Evolutionary conservation across 202 grass and related monocot genomes (phyloP).

Genomic region (Cymbopogon flexuosus): DNA sequence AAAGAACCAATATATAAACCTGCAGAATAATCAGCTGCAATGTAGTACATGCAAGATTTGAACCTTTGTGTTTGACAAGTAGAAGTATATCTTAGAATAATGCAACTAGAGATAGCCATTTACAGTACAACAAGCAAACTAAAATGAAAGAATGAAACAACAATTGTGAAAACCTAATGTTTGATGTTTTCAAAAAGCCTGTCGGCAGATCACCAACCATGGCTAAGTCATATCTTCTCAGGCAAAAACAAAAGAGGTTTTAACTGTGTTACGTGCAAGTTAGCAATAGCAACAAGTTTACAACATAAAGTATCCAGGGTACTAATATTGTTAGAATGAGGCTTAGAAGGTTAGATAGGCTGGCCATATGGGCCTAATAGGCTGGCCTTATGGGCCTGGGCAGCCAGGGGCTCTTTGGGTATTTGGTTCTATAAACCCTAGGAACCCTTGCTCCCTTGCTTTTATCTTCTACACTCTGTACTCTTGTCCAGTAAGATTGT

Average conservation of each 20-base stretch:
- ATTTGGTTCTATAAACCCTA: too few species aligned
- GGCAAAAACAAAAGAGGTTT: not conserved
- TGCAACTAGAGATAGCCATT: not conserved
- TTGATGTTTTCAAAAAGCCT: not conserved
- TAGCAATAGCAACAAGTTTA: not conserved
- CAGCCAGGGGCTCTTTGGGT: too few species aligned
- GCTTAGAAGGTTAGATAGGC: too few species aligned
- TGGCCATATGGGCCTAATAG: too few species aligned
- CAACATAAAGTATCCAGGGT: not conserved
- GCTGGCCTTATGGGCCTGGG: too few species aligned
- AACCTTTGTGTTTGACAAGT: not conserved
- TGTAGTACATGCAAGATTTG: not conserved
- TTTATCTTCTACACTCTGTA: too few species aligned
- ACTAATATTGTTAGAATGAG: not conserved
- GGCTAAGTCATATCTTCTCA: not conserved
- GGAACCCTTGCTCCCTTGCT: too few species aligned
- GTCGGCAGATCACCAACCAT: not conserved
- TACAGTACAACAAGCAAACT: not conserved
- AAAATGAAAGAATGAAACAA: not conserved
- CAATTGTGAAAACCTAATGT: not conserved
- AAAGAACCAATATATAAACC: not conserved
- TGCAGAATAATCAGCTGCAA: not conserved
- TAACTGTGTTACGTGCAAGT: not conserved
- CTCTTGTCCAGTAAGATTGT: too few species aligned
- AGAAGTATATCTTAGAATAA: not conserved